These are phyloP conservation scores for Alternaria conjuncta DNA, from an alignment of 2,329 filamentous ascomycete species.

Conservation along the genomic window DNA sequence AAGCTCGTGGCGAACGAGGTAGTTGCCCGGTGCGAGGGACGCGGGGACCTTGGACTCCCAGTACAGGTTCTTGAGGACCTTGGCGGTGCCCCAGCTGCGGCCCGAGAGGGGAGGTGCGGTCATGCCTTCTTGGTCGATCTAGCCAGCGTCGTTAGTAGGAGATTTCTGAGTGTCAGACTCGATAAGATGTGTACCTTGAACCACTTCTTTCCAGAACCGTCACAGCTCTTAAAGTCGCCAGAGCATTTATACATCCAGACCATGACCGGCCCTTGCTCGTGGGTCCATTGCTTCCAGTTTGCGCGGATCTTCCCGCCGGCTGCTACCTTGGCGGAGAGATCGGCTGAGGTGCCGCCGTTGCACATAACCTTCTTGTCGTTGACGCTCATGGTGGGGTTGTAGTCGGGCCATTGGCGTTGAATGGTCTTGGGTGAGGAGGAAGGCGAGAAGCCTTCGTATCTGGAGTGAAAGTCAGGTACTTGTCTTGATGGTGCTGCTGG, in stretches of 20 bases:
- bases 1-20: constrained; percentile 60
- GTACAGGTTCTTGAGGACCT: constrained; percentile 56
- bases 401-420: constrained; percentile 64
- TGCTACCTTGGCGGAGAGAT: constrained; percentile 54
- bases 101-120: constrained; percentile 54
- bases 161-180: neutral
- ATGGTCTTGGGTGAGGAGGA: constrained; percentile 59
- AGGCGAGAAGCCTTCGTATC: constrained; percentile 61
- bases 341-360: constrained; percentile 56
- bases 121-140: constrained; percentile 60
- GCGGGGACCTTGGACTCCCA: constrained; percentile 62
- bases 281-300: constrained; percentile 65
- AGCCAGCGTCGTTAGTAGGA: neutral
- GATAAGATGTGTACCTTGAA: constrained; percentile 58
- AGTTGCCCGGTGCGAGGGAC: constrained; percentile 47
- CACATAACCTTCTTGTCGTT: constrained; percentile 61
- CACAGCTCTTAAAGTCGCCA: constrained; percentile 56
- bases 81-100: constrained; percentile 58
- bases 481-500: constrained; percentile 19
- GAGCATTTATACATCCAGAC: constrained; percentile 62
- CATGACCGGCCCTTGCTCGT: constrained; percentile 65
- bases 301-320: constrained; percentile 61
- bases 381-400: constrained; percentile 61
- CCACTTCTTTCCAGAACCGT: constrained; percentile 61
- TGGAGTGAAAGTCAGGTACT: constrained; percentile 47